Evolutionary conservation across 306 rosid genomes (phyloP), one percentile per base, ranked within the genome.

Genomic region (Comarum palustre): DNA sequence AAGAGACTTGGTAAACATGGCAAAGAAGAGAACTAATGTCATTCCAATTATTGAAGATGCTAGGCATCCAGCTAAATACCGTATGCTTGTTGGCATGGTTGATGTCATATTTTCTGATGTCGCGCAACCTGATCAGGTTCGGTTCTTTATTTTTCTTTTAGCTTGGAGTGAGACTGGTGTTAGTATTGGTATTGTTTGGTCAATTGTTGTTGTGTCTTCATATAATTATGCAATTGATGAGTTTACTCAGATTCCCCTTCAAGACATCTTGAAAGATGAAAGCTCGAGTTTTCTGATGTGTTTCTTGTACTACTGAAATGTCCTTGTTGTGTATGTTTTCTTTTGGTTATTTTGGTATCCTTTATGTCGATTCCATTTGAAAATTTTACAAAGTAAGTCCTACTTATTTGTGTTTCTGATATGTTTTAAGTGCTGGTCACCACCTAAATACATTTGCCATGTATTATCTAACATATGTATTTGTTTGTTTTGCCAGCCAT

Each of bases 111-210:
- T 95, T 86, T 91, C 99, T 43, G 99, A 94, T 83, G 99, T 93
- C 81, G 99, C 99, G 9, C 97, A 94, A 78, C 98, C 97, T 6
- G 98, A 94, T 84, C 98, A 91, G 98, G 98, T 94, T 46, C 77
- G 79, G 63, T 47, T 20, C 58, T 72, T 57, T 71, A 45, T 2
- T 6, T 22, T 42, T 75, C 8, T 39, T 52, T 7, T 24, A 36
- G 6, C 58, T 3, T 6, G 43, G 0, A 7, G 47, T 15, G 20
- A 68, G 46, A 10, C 24, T 66, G 15, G 72, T 8, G 5, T 15
- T 12, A 4, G 5, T 68, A 0, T 25, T 25, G 17, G 0, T 45
- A 25, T 43, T 65, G 14, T 15, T 43, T 67, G 16, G 42, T 17
- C 46, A 22, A 46, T 45, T 19, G 72, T 69, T 41, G 43, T 34